Percentiles rank a stretch among this genome's conserved stretches.
phyloP scores from a whole-genome alignment of 306 rosid genomes.

The Prunus mongolica region DNA sequence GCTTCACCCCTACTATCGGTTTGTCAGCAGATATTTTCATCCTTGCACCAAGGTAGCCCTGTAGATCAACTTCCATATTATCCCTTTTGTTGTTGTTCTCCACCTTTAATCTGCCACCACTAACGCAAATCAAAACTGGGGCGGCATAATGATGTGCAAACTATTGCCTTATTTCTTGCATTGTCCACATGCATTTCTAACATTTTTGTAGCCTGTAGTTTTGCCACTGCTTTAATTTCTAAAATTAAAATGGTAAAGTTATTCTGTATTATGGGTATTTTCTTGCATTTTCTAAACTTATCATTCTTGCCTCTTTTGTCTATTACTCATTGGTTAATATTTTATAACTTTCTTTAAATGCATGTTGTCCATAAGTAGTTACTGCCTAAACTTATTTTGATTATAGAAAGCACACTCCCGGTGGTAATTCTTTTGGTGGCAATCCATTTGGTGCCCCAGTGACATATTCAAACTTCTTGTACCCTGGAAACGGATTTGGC shows the following conservation, averaged over 20 bases:
- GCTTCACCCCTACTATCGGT: background rate
- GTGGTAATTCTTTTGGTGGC: slow-evolving; percentile 81
- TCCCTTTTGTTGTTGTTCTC: background rate
- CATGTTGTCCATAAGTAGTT: slow-evolving; percentile 35
- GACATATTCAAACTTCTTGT: slow-evolving; percentile 52
- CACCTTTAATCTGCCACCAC: background rate
- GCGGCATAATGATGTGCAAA: background rate
- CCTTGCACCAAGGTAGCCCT: background rate
- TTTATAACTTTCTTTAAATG: slow-evolving; percentile 27
- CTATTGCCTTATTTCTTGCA: slow-evolving; percentile 14
- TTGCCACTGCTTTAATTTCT: background rate
- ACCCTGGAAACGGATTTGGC: slow-evolving; percentile 58
- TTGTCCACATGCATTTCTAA: slow-evolving; percentile 10
- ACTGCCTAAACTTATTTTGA: slow-evolving; percentile 46
- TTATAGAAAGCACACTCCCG: slow-evolving; percentile 82
- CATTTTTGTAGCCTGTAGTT: background rate
- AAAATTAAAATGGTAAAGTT: background rate
- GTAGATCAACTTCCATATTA: background rate
- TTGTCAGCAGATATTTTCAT: background rate
- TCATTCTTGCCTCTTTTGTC: slow-evolving; percentile 8
- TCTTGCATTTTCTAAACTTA: background rate
- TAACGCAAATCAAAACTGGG: background rate
- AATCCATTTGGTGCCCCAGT: slow-evolving; percentile 67
- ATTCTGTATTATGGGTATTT: background rate
- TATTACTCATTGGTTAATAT: background rate